A percentile compares a stretch with the other conserved stretches of the same genome.
phyloP scores from a whole-genome alignment of 2,329 filamentous ascomycete genomes.

The Colletotrichum sp. region DNA sequence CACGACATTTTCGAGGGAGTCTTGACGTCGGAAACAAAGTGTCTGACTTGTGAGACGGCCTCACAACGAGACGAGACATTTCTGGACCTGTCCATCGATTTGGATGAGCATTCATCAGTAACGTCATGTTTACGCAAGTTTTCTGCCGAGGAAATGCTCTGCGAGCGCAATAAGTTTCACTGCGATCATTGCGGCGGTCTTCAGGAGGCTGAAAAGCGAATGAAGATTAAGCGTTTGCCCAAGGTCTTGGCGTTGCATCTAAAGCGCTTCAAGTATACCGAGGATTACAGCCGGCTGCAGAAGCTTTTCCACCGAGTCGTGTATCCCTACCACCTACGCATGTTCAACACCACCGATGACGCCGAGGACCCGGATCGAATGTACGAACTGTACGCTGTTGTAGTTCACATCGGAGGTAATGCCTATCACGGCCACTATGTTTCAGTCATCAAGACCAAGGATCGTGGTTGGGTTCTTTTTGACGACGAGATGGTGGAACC shows the following conservation, averaged over 20 bases:
- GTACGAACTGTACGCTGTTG: slow-evolving; percentile 96
- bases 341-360: slow-evolving; percentile 98
- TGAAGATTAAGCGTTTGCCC: slow-evolving; percentile 97
- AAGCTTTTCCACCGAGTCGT: slow-evolving; percentile 97
- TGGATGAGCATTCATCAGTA: slow-evolving; percentile 94
- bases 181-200: slow-evolving; percentile 96
- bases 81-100: slow-evolving; percentile 91
- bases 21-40: slow-evolving; percentile 94
- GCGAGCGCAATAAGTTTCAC: slow-evolving; percentile 98
- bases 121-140: slow-evolving; percentile 96
- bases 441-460: slow-evolving; percentile 95
- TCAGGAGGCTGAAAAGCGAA: slow-evolving; percentile 97
- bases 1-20: slow-evolving; percentile 97
- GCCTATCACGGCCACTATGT: slow-evolving; percentile 98
- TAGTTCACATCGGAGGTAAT: slow-evolving; percentile 95
- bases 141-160: slow-evolving; percentile 97
- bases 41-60: slow-evolving; percentile 92
- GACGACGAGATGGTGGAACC: slow-evolving; percentile 99
- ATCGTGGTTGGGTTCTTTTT: slow-evolving; percentile 94
- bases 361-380: slow-evolving; percentile 91
- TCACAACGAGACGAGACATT: slow-evolving; percentile 97
- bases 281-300: slow-evolving; percentile 90
- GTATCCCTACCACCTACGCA: slow-evolving; percentile 93
- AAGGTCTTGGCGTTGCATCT: slow-evolving; percentile 91
- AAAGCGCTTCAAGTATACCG: slow-evolving; percentile 98